Percentiles rank a stretch among this genome's conserved stretches.
These are phyloP conservation scores for Rhodotorula sp. DNA, from an alignment of 1,284 basidiomycete species.

Conservation along the genomic window DNA sequence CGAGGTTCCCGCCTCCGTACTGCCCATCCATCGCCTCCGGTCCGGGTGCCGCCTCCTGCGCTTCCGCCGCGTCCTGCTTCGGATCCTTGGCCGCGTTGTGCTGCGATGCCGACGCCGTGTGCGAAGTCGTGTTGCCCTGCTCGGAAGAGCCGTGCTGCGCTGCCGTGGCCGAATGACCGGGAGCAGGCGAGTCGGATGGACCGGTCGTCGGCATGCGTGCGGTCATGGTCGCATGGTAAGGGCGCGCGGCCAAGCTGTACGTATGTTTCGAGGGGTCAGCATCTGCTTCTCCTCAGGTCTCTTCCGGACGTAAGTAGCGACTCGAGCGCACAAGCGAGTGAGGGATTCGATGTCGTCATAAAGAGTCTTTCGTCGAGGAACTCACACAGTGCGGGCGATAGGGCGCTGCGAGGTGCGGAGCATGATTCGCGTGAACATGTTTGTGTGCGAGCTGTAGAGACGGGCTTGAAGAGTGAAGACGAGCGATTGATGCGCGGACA, in stretches of 20 bases:
- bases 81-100: conserved; percentile 15
- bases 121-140: conserved; percentile 12
- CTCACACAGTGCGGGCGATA: not conserved
- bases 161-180: not conserved
- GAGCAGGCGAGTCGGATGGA: not conserved
- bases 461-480: not conserved
- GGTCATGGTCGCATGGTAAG: not conserved
- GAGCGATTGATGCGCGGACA: too few species aligned
- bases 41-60: conserved; percentile 4
- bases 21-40: conserved; percentile 9
- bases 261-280: not conserved
- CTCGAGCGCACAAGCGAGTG: not conserved
- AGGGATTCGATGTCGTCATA: not conserved
- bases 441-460: not conserved
- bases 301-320: too few species aligned
- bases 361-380: not conserved
- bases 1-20: conserved; percentile 4
- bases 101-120: conserved; percentile 1
- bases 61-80: conserved; percentile 10
- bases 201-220: not conserved
- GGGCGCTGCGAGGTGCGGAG: not conserved
- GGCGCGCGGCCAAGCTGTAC: not conserved
- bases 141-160: not conserved
- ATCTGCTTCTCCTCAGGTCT: too few species aligned
- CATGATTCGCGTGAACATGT: not conserved